Evolutionary conservation across 2,329 filamentous ascomycete species (phyloP).

Genomic region (Fusarium papillatum): DNA sequence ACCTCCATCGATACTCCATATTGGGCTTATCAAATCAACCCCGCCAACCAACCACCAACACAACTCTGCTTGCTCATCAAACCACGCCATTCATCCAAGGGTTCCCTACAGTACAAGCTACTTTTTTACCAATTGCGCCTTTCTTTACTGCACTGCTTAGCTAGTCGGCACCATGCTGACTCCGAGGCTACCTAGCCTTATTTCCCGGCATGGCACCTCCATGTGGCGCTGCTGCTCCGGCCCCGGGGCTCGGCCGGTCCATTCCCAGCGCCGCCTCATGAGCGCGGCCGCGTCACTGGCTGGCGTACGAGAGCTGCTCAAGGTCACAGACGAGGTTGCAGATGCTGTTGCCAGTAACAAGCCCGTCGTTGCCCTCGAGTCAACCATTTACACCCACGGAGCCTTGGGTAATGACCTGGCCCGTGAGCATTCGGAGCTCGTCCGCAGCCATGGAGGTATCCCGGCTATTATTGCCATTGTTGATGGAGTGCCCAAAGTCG

Average conservation of each 20-base stretch:
- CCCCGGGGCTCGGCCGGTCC: conserved; percentile 28
- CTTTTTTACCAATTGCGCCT: background rate
- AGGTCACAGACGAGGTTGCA: conserved; percentile 85
- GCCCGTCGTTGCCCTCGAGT: conserved; percentile 93
- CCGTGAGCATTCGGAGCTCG: conserved; percentile 86
- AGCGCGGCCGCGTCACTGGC: conserved; percentile 37
- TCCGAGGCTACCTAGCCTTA: conserved; percentile 34
- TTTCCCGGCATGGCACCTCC: conserved; percentile 32
- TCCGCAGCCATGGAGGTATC: conserved; percentile 84
- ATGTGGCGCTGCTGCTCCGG: conserved; percentile 33
- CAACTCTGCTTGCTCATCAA: background rate
- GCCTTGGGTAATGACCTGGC: conserved; percentile 79
- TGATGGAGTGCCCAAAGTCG: conserved; percentile 85
- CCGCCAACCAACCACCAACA: conserved; percentile 12
- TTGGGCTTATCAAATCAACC: conserved; percentile 9
- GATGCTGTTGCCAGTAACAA: conserved; percentile 80
- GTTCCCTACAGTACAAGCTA: background rate
- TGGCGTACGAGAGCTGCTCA: conserved; percentile 64
- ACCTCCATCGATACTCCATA: background rate
- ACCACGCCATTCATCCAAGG: conserved; percentile 8
- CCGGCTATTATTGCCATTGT: conserved; percentile 94
- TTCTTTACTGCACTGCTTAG: background rate
- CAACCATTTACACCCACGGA: conserved; percentile 97
- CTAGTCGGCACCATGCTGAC: conserved; percentile 23
- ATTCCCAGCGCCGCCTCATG: conserved; percentile 37